Evolutionary conservation across 495 filamentous ascomycete genomes (phyloP).

Genomic region (Aspergillus bridgeri): DNA sequence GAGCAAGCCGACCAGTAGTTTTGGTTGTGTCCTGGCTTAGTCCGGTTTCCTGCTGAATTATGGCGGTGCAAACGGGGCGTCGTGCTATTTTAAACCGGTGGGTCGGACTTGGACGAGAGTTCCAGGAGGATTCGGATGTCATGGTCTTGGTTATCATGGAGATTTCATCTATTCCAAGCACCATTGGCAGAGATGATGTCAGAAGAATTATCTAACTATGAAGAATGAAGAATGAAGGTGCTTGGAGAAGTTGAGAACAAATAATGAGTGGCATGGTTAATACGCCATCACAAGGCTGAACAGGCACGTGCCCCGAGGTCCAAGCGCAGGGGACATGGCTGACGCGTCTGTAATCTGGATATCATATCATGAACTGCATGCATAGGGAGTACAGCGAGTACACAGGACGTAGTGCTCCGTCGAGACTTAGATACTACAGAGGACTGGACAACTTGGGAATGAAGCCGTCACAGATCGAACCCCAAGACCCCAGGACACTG

Average conservation of each 20-base stretch:
- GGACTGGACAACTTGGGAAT: too few species aligned
- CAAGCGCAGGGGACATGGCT: conserved; percentile 6
- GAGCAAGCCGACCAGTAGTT: not conserved
- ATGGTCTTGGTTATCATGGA: not conserved
- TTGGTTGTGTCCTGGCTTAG: not conserved
- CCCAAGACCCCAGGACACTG: not conserved
- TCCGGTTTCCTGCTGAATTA: conserved; percentile 1
- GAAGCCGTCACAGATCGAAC: too few species aligned
- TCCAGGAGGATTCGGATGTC: not conserved
- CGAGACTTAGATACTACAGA: too few species aligned
- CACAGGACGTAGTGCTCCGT: too few species aligned
- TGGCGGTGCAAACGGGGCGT: conserved; percentile 6
- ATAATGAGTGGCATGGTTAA: not conserved
- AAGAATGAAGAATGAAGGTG: too few species aligned
- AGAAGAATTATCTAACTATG: too few species aligned
- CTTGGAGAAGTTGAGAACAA: too few species aligned
- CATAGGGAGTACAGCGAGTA: too few species aligned
- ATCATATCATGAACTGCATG: too few species aligned
- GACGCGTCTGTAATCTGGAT: conserved; percentile 6
- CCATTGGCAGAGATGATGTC: conserved; percentile 1
- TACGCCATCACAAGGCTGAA: conserved; percentile 2
- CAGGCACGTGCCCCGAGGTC: conserved; percentile 2
- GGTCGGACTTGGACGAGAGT: not conserved
- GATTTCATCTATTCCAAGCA: not conserved
- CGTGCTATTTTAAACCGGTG: conserved; percentile 6